Evolutionary conservation across 257 asterid species (phyloP).

Genomic region (Parsonsia alboflavescens): DNA sequence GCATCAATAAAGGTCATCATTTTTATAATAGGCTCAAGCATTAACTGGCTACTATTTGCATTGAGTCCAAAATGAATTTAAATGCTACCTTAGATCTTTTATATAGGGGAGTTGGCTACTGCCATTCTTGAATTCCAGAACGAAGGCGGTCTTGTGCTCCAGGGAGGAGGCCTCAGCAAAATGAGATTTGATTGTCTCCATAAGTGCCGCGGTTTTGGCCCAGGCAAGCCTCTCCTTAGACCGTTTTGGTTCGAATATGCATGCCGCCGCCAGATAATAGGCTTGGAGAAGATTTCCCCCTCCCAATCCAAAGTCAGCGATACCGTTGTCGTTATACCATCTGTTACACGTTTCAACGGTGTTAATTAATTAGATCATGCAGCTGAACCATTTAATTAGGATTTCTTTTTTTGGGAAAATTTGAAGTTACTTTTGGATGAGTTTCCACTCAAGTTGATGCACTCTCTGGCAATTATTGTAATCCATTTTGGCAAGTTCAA

Average conservation of each 20-base stretch:
- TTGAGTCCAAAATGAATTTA: not conserved
- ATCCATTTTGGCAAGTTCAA: slow-evolving; percentile 71
- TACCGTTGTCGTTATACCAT: slow-evolving; percentile 47
- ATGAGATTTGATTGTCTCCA: slow-evolving; percentile 34
- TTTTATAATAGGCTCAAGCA: too few relatives aligned
- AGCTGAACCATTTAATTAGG: too few relatives aligned
- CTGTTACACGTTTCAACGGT: slow-evolving; percentile 20
- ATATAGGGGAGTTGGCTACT: slow-evolving; percentile 16
- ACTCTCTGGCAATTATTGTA: slow-evolving; percentile 63
- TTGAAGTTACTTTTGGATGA: slow-evolving; percentile 56
- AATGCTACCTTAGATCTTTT: slow-evolving; percentile 38
- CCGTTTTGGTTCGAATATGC: slow-evolving; percentile 57
- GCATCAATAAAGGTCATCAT: too few relatives aligned
- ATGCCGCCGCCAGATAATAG: slow-evolving; percentile 53
- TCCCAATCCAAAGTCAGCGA: slow-evolving; percentile 41
- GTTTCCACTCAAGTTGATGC: slow-evolving; percentile 67
- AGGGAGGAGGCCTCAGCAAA: slow-evolving; percentile 17
- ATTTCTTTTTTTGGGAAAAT: too few relatives aligned
- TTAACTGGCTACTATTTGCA: too few relatives aligned
- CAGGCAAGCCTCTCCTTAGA: slow-evolving; percentile 56
- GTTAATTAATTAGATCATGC: too few relatives aligned
- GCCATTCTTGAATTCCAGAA: slow-evolving; percentile 33
- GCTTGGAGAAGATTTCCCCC: slow-evolving; percentile 32
- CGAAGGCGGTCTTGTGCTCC: slow-evolving; percentile 38
- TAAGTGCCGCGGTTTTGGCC: slow-evolving; percentile 62